Evolutionary conservation across 305 asterid genomes (phyloP).

Genomic region (Solanum hybrid): DNA sequence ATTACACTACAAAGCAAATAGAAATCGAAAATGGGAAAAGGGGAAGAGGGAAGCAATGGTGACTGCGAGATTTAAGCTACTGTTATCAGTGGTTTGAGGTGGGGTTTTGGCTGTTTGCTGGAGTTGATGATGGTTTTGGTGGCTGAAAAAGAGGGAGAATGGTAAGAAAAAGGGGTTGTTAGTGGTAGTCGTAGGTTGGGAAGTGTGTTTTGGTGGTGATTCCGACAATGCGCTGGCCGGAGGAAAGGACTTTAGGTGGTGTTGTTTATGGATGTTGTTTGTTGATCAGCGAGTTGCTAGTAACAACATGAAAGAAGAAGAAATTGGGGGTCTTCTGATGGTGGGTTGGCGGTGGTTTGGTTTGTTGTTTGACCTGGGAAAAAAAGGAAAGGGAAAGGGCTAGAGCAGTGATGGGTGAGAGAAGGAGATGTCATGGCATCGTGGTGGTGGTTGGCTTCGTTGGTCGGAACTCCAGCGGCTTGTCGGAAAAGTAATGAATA

Average conservation of each 20-base stretch:
- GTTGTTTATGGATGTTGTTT: neutral
- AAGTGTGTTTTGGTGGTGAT: neutral
- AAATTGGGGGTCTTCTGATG: neutral
- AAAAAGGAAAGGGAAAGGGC: neutral
- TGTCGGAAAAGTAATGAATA: neutral
- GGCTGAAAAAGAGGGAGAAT: neutral
- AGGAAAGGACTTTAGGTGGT: neutral
- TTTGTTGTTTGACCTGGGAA: neutral
- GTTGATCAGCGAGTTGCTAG: no score
- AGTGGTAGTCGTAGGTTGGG: neutral
- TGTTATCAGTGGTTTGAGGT: neutral
- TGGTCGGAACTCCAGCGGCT: accelerated
- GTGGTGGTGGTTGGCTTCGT: neutral
- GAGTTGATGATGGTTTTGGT: neutral
- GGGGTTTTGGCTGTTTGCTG: neutral
- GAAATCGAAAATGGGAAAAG: neutral
- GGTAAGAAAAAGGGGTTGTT: neutral
- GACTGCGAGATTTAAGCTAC: neutral
- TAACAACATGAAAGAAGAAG: neutral
- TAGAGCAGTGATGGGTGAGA: neutral
- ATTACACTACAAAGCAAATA: neutral
- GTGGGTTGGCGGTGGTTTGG: neutral
- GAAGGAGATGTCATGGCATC: neutral
- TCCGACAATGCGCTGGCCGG: neutral
- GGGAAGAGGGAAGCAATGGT: neutral